Conservation (phyloP, 1,284 basidiomycete genomes). For the Kwoniella shivajii region DNA sequence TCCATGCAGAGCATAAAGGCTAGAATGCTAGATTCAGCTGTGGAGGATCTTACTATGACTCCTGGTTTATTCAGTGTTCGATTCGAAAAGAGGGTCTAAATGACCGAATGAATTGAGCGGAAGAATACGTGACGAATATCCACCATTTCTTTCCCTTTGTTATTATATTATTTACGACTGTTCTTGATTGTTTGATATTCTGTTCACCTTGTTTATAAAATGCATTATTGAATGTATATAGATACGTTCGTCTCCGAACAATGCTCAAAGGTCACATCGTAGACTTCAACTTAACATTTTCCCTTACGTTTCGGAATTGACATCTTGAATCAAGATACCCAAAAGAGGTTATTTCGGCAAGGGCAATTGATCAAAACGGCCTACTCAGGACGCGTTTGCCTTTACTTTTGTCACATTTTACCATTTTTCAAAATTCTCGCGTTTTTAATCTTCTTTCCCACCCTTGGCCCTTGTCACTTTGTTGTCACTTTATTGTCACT, state of each 20-base stretch:
- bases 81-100: conserved; percentile 16
- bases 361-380: background rate
- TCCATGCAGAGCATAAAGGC: conserved; percentile 57
- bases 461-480: too few species aligned
- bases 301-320: background rate
- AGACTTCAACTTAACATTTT: too few species aligned
- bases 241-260: too few species aligned
- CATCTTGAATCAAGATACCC: background rate
- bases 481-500: too few species aligned
- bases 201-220: too few species aligned
- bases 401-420: conserved; percentile 9
- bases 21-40: conserved; percentile 16
- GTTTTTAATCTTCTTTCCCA: background rate
- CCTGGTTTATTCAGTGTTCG: conserved; percentile 23
- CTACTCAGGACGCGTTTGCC: conserved; percentile 7
- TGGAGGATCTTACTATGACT: conserved; percentile 27
- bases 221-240: too few species aligned
- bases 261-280: too few species aligned
- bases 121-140: too few species aligned
- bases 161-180: too few species aligned
- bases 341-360: background rate
- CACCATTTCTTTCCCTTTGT: too few species aligned
- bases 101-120: background rate
- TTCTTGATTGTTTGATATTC: background rate
- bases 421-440: conserved; percentile 3